Base-by-base conservation (phyloP, 2,329 filamentous ascomycete species). In the Berkeleyomyces basicola region DNA sequence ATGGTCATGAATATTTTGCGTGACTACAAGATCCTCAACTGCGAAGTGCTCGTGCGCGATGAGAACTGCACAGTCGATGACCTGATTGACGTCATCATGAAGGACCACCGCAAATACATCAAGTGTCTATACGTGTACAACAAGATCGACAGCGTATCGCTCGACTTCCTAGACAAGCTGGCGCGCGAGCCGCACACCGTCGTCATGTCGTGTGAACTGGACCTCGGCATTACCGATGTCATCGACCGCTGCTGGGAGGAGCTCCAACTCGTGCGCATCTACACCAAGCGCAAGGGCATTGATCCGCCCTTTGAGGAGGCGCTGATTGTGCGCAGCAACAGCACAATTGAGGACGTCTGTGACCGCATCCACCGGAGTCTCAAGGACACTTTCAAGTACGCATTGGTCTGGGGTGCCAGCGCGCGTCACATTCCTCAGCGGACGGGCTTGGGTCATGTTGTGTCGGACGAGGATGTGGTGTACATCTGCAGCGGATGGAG, bases 11-110 rank as follows among this genome's bases (percentile, higher is more conserved):
- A 96, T 77, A 96, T 99, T 71, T 80, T 99, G 59, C 87, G 90
- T 68, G 93, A 99, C 79, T 99, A 99, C 83, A 96, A 96, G 78
- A 90, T 99, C 69, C 82, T 99, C 65, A 99, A 99, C 77, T 93
- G 88, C 75, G 93, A 99, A 73, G 91, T 99, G 0, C 82, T 99
- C 31, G 84, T 99, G 14, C 87, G 93, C 69, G 93, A 99, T 72
- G 93, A 99, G 71, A 85, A 95, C 72, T 90, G 87, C 47, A 97
- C 93, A 0, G 90, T 99, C 43, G 93, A 99, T 76, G 92, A 99
- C 74, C 88, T 99, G 73, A 99, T 99, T 76, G 93, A 99, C 73
- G 90, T 96, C 66, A 96, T 99, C 75, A 97, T 97, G 92, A 95
- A 93, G 74, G 90, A 96, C 71, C 93, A 99, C 78, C 81, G 93